phyloP scores from a whole-genome alignment of 352 stramenopile genomes.

The Globisporangium carolinianum region DNA sequence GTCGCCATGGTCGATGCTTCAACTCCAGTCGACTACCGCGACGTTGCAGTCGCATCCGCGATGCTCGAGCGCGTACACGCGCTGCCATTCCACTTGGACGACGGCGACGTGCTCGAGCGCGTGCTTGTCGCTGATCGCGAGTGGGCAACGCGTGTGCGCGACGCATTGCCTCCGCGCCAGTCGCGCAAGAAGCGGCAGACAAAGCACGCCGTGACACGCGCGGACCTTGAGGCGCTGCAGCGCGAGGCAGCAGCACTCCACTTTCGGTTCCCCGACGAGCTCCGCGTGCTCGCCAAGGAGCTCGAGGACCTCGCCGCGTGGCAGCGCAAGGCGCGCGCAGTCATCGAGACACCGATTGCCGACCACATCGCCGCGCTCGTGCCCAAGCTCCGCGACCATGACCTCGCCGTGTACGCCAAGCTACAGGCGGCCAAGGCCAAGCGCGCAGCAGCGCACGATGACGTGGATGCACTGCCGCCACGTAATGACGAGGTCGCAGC shows the following conservation, averaged over 20 bases:
- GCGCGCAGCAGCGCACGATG: constrained; percentile 8
- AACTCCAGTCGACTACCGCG: constrained; percentile 4
- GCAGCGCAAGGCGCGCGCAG: constrained; percentile 51
- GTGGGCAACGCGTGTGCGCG: constrained; percentile 64
- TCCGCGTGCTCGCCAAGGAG: constrained; percentile 68
- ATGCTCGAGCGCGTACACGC: constrained; percentile 60
- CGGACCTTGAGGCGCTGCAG: constrained; percentile 45
- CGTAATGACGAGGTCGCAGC: not conserved
- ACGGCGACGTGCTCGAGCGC: constrained; percentile 43
- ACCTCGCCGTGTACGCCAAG: constrained; percentile 54
- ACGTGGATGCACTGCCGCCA: not conserved
- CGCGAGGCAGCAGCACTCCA: constrained; percentile 45
- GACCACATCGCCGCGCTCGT: constrained; percentile 31
- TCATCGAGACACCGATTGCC: constrained; percentile 33
- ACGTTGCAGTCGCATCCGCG: constrained; percentile 42
- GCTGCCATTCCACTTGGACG: constrained; percentile 72
- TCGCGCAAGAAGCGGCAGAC: constrained; percentile 72
- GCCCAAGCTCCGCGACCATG: constrained; percentile 45
- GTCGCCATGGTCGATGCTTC: no score
- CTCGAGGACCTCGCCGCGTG: constrained; percentile 56
- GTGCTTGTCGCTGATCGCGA: constrained; percentile 52
- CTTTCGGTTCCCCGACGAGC: constrained; percentile 75
- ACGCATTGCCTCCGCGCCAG: constrained; percentile 68
- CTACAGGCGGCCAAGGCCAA: constrained; percentile 46
- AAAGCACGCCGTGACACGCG: constrained; percentile 54